Conservation (phyloP, 2,329 filamentous ascomycete genomes). For the Ramichloridium luteum region DNA sequence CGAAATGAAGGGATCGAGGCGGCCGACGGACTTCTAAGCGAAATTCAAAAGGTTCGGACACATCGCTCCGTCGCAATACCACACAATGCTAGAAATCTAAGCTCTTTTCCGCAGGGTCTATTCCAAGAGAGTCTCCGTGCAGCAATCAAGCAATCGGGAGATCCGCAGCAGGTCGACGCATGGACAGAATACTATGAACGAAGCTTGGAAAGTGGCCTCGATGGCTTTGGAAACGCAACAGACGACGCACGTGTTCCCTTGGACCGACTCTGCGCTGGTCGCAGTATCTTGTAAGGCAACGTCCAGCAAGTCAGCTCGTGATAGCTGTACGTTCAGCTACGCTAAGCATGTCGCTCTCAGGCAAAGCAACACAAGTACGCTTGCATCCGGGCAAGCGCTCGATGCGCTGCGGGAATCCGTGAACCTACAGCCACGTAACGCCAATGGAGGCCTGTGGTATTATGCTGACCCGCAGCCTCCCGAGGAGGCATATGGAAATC, state of each 20-base stretch:
- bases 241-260: background rate
- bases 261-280: background rate
- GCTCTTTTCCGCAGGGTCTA: background rate
- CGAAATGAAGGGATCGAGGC: background rate
- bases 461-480: conserved; percentile 18
- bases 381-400: conserved; percentile 3
- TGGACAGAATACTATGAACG: background rate
- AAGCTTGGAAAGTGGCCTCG: background rate
- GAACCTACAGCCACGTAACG: conserved; percentile 20
- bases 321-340: background rate
- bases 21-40: background rate
- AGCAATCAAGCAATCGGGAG: background rate
- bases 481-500: conserved; percentile 33
- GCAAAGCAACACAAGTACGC: background rate
- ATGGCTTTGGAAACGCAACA: background rate
- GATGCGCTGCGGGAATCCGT: conserved; percentile 17
- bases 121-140: background rate
- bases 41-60: background rate
- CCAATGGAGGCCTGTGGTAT: conserved; percentile 25
- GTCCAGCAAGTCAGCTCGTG: too few species aligned
- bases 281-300: conserved; percentile 6
- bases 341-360: background rate
- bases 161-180: background rate
- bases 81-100: background rate
- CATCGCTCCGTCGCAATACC: too few species aligned